phyloP scores from a whole-genome alignment of 2,329 filamentous ascomycete genomes.

The Samsoniella hepiali region DNA sequence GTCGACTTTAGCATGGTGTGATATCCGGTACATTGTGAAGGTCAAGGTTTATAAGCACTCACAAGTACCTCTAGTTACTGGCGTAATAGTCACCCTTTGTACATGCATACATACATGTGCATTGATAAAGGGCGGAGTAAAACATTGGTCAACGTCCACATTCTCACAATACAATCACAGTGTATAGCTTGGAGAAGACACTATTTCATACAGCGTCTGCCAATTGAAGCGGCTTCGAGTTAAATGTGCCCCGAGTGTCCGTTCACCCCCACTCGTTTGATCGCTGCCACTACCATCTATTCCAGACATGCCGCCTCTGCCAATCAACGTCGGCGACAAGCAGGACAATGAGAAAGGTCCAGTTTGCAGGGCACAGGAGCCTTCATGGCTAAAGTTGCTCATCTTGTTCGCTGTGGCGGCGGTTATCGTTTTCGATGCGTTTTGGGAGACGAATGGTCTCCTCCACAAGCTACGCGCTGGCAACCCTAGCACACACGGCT shows the following conservation, averaged over 20 bases:
- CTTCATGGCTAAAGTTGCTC: background rate
- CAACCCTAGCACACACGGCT: background rate
- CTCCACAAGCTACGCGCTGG: background rate
- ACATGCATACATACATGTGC: background rate
- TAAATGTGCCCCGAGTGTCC: background rate
- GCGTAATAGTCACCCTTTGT: too few species aligned
- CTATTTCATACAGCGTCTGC: background rate
- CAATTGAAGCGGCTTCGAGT: background rate
- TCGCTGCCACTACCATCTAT: background rate
- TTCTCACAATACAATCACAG: background rate
- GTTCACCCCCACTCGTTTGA: conserved; percentile 1
- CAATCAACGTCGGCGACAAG: conserved; percentile 3
- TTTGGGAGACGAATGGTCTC: background rate
- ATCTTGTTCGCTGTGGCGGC: background rate
- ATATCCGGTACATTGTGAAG: too few species aligned
- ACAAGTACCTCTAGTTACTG: background rate
- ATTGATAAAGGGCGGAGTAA: background rate
- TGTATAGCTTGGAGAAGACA: background rate
- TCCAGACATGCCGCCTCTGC: conserved; percentile 4
- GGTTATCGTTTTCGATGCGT: background rate
- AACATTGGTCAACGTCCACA: background rate
- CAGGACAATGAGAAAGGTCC: background rate
- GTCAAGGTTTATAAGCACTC: background rate
- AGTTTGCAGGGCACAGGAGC: background rate
- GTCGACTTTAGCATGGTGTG: too few species aligned